phyloP scores from a whole-genome alignment of 306 rosid species.

The Comarum palustre region DNA sequence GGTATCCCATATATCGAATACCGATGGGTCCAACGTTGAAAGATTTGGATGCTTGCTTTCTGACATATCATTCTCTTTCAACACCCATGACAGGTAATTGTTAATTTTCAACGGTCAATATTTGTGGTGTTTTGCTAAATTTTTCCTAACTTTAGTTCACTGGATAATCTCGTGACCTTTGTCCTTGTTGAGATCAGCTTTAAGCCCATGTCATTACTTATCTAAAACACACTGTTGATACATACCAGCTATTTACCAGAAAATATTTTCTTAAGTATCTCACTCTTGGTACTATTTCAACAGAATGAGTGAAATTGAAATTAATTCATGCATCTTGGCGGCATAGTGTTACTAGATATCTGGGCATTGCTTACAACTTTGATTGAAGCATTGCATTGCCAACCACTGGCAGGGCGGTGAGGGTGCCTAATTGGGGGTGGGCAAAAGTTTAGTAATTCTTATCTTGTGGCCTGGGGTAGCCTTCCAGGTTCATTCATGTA shows the following conservation, averaged over 20 bases:
- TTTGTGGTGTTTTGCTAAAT: background rate
- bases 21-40: slow-evolving; percentile 85
- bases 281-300: background rate
- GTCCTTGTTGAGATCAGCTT: background rate
- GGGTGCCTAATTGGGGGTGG: background rate
- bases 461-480: background rate
- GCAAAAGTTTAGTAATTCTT: background rate
- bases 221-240: background rate
- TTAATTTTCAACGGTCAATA: slow-evolving; percentile 5
- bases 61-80: slow-evolving; percentile 78
- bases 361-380: background rate
- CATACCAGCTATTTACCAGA: background rate
- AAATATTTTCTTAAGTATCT: background rate
- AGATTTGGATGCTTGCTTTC: slow-evolving; percentile 87
- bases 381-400: background rate
- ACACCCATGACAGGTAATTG: slow-evolving; percentile 66
- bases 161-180: background rate
- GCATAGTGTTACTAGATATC: background rate
- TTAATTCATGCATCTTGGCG: background rate
- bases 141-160: background rate
- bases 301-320: background rate
- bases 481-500: background rate
- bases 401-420: background rate
- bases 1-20: slow-evolving; percentile 95
- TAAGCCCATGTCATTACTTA: background rate